Base-by-base conservation (phyloP, 179 eudicot genomes). In the Beta macrorhiza region DNA sequence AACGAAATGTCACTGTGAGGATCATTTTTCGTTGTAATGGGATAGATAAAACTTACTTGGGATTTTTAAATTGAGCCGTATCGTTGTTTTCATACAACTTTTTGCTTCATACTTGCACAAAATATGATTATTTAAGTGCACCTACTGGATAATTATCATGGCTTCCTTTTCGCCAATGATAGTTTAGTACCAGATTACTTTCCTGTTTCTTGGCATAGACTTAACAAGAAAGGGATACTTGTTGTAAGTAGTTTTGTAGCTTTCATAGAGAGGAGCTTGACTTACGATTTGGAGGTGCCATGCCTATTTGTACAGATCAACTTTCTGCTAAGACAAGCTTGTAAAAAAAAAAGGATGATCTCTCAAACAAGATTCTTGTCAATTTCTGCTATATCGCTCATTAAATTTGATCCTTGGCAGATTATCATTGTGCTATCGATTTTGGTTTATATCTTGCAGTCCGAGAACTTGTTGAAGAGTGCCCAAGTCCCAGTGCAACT, bases 381-480 rank as follows among this genome's bases (percentile, higher is more conserved):
- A 61, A 61, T 32, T 44, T 25, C 14, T 67, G 14, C 51, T 15
- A 14, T 37, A 14, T 17, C 49, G 5, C 10, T 80, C 12, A 19
- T 29, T 22, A 49, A 42, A 75, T 81, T 58, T 75, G 32, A 25
- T 76, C 49, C 12, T 59, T 65, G 63, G 29, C 86, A 84, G 86
- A 78, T 45, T 63, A 67, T 61, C 16, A 42, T 64, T 55, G 44
- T 15, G 63, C 76, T 56, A 42, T 25, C 62, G 1, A 1, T 58
- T 73, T 67, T n/a, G 55, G 44, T 13, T 49, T 51, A 37, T 63
- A 25, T 72, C 59, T 49, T 52, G 37, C 45, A n/a, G 67, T 47
- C 51, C 15, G 22, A 22, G 42, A 42, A 45, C 22, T 22, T 52
- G 56, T 55, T 71, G 37, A 51, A 72, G 74, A 65, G 49, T 65